Base-by-base conservation (phyloP, 2,329 filamentous ascomycete genomes). In the Cryphonectria parasitica region DNA sequence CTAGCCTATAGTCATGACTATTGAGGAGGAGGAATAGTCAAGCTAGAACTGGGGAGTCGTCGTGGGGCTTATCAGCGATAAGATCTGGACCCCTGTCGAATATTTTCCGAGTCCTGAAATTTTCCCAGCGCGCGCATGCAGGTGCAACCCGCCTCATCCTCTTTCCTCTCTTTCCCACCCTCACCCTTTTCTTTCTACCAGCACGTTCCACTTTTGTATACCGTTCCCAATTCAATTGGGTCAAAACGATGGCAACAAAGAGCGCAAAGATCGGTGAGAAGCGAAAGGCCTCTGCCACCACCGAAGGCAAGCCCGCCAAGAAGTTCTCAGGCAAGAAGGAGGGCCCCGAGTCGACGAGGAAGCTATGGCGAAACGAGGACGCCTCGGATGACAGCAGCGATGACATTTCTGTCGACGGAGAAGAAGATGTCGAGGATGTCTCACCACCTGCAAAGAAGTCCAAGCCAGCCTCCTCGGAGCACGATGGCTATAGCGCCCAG, bases 211-310 rank as follows among this genome's bases (percentile, higher is more conserved):
- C 36, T 11, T 39, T 10, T 39, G 67, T 60, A 25, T 3, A 45
- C 22, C 60, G 61, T 49, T 22, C 7, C n/a, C 34, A 62, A 41
- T 64, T 39, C 10, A 28, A 41, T 43, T 39, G 39, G 41, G 54
- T 43, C 8, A 54, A 69, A 76, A 79, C 72, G 71, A 88, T 88
- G 86, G 85, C 84, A 45, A 82, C 82, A 17, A 88, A 85, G 77
- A 77, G 78, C 70, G 79, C 82, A 67, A 68, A 54, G 66, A 58
- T 58, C n/a, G 86, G 85, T 66, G 84, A 80, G 72, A 91, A 91
- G 81, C 83, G 89, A 74, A 91, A 91, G 80, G 82, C 83, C 45
- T 79, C 82, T 36, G 78, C 83, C 10, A 77, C 76, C 45, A 77
- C 76, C 45, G 78, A 78, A 49, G 88, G 86, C 77, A 79, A 82